Evolutionary conservation across 2,329 filamentous ascomycete genomes (phyloP).

Genomic region (Alternaria metachromatica): DNA sequence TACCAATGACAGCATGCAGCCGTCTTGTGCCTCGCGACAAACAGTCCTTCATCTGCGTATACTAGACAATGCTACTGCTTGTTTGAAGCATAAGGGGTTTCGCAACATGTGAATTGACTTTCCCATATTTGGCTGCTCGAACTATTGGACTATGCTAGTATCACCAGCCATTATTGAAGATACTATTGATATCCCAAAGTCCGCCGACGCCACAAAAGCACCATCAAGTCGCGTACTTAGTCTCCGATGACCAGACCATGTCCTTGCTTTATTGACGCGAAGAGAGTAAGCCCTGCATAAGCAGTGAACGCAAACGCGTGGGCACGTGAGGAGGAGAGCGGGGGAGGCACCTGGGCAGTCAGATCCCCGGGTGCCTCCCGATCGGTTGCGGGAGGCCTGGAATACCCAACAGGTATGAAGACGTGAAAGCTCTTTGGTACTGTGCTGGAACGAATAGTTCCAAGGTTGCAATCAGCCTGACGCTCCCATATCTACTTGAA

Average conservation of each 20-base stretch:
- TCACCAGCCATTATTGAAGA: neutral
- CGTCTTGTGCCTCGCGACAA: neutral
- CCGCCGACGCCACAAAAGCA: neutral
- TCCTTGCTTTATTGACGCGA: slow-evolving; percentile 5
- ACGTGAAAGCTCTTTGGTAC: neutral
- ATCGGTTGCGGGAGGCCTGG: neutral
- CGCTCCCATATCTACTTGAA: neutral
- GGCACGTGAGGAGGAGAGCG: slow-evolving; percentile 7
- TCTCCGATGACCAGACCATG: neutral
- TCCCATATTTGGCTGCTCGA: neutral
- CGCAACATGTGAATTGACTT: neutral
- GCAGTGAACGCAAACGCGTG: slow-evolving; percentile 8
- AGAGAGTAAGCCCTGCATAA: neutral
- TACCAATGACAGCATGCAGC: neutral
- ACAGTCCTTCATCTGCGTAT: neutral
- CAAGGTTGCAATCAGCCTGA: neutral
- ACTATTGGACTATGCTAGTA: neutral
- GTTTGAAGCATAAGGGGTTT: neutral
- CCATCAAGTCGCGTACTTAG: neutral
- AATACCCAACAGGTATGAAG: neutral
- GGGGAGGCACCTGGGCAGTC: neutral
- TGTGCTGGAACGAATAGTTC: neutral
- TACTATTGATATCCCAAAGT: neutral
- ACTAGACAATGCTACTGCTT: neutral
- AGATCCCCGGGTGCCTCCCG: neutral